phyloP scores from a whole-genome alignment of 1,284 basidiomycete genomes.

The Boletus semigastroideus region DNA sequence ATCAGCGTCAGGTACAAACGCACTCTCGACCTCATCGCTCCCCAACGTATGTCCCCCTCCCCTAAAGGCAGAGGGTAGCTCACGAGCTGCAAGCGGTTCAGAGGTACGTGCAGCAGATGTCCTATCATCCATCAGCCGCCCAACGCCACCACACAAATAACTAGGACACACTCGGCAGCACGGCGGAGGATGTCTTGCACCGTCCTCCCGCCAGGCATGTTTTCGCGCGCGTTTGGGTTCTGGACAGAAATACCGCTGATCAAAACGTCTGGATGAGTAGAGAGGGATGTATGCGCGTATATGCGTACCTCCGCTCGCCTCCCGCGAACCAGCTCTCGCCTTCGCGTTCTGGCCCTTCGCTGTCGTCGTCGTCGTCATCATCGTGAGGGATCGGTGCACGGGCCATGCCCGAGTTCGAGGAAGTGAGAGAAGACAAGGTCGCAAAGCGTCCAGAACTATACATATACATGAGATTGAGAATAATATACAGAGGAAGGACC shows the following conservation, averaged over 20 bases:
- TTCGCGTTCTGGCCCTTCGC: slow-evolving; percentile 43
- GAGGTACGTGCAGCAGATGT: slow-evolving; percentile 25
- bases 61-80: slow-evolving; percentile 41
- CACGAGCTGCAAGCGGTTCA: slow-evolving; percentile 14
- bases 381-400: slow-evolving; percentile 22
- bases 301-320: slow-evolving; percentile 75
- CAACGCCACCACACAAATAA: slow-evolving; percentile 10
- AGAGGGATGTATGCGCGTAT: background rate
- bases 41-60: slow-evolving; percentile 87
- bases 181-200: slow-evolving; percentile 82
- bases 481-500: slow-evolving; percentile 1
- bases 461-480: background rate
- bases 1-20: slow-evolving; percentile 69
- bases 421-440: slow-evolving; percentile 22
- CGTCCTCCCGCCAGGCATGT: slow-evolving; percentile 60
- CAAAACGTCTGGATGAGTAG: background rate
- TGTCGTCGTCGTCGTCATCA: slow-evolving; percentile 55
- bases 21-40: slow-evolving; percentile 77
- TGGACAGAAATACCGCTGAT: slow-evolving; percentile 86
- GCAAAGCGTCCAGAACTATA: slow-evolving; percentile 19
- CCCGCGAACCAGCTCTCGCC: slow-evolving; percentile 80
- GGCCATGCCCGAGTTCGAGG: slow-evolving; percentile 13
- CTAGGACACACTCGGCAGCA: slow-evolving; percentile 67
- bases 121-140: slow-evolving; percentile 13
- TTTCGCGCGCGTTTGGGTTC: slow-evolving; percentile 65